Evolutionary conservation across 2,329 filamentous ascomycete species (phyloP), one percentile per base, ranked within the genome.

Genomic region (Zasmidium citrigriseum): DNA sequence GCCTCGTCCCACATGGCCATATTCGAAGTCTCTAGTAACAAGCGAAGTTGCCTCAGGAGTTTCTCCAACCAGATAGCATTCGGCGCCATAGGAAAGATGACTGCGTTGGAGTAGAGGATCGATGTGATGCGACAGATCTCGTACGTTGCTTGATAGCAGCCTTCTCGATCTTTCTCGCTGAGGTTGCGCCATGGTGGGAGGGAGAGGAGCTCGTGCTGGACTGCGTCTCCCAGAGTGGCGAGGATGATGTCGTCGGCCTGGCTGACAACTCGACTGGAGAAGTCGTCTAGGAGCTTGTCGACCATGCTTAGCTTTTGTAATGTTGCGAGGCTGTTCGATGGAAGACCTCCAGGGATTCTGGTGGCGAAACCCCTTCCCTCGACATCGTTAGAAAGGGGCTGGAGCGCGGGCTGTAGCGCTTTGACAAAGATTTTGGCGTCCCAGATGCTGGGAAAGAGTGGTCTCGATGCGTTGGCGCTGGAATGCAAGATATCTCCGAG

Each of bases 221-320:
- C 49, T n/a, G 45, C 47, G 29, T 44, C 47, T 27, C 46, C 45
- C 10, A 61, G 46, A 11, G 51, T 52, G 20, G 55, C 53, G 11
- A 58, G 44, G 29, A 12, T 41, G 27, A 55, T 55, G 27, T 58
- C 55, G 16, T 61, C 55, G 2, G 44, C 4, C 10, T 22, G 29
- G 4, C 47, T 58, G 16, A 58, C 49, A n/a, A 18, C 20, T 49
- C 55, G 46, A n/a, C 9, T 9, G 1, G 55, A 44, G 27, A 58
- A 61, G 44, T 58, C 41, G 24, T 58, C 55, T 23, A 61, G 29
- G 18, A 61, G 18, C 38, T 61, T 61, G 44, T 61, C 59, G 14
- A 61, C 48, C 16, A 45, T 20, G 16, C 45, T 44, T 11, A 61
- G 34, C 9, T 38, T 52, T 20, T 56, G 44, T 11, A 50, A 51